Base-by-base conservation (phyloP, 1,284 basidiomycete genomes). In the Taiwanofungus camphoratus region DNA sequence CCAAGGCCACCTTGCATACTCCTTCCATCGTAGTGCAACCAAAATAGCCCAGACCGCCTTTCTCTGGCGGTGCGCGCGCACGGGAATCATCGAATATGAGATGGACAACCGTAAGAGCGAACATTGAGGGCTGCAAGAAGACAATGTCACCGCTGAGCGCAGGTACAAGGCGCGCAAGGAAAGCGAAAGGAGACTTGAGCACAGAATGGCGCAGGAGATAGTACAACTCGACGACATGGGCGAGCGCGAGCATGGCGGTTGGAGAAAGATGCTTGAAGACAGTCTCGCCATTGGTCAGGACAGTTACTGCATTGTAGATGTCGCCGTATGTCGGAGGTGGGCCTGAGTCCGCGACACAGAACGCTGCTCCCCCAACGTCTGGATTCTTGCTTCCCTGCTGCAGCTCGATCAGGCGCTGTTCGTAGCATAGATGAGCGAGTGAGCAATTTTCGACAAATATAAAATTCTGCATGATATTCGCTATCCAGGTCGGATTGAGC, bases 381-480 rank as follows among this genome's bases (percentile, higher is more conserved):
- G 79, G 76, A 48, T 75, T 68, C 36, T 56, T 51, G 31, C 60
- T 55, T 8, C 69, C 70, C n/a, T 42, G 48, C 43, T 64, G 61
- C 12, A 74, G 60, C 38, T 71, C 69, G 40, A 74, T 58, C 21
- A 87, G 74, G n/a, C 81, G 74, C 43, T 68, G 70, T 58, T 87
- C 84, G 59, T 86, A 87, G 51, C 72, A 73, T 12, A 87, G 65
- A 55, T 88, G 85, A 0, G 82, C 78, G 2, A 78, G 64, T 1
- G 79, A 76, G 51, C 74, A 79, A 54, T 87, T 87, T 62, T 87
- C 86, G 47, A 87, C 83, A 52, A 84, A 84, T 51, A 68, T 62
- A 57, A 79, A 82, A 8, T 78, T 81, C 50, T 82, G 76, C 23
- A 86, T 50, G 45, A 74, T 70, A 50, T 69, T 66, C 2, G 56